Conservation (phyloP, 495 filamentous ascomycete species). For the Penicillium macrosclerotiorum region DNA sequence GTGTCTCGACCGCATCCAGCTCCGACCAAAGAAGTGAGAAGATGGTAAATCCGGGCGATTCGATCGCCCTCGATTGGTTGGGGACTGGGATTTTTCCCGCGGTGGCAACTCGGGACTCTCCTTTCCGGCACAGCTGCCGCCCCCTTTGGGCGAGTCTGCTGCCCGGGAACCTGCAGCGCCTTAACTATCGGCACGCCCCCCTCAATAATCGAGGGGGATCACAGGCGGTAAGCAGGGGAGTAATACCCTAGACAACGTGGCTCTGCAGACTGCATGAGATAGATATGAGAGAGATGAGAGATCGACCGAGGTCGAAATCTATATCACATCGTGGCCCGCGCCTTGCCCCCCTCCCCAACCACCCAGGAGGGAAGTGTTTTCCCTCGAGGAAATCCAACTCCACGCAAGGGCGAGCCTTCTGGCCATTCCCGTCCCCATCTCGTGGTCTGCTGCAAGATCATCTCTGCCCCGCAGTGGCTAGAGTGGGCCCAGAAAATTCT, state of each 20-base stretch:
- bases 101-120: constrained; percentile 25
- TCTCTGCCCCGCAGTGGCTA: constrained; percentile 29
- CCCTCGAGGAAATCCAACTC: too few relatives aligned
- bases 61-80: constrained; percentile 10
- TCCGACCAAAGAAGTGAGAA: background rate
- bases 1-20: constrained; percentile 5
- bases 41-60: background rate
- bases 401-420: constrained; percentile 11
- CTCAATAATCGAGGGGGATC: background rate
- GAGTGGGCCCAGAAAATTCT: constrained; percentile 11
- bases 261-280: constrained; percentile 24
- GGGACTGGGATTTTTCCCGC: constrained; percentile 11
- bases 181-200: background rate
- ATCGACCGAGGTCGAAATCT: constrained; percentile 4
- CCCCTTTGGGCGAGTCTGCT: background rate
- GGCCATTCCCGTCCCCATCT: constrained; percentile 6
- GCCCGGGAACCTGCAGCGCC: constrained; percentile 8
- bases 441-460: constrained; percentile 26
- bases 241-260: constrained; percentile 10
- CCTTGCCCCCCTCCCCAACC: background rate
- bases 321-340: constrained; percentile 6
- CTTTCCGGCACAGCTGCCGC: constrained; percentile 13
- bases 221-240: constrained; percentile 20
- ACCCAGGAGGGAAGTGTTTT: background rate
- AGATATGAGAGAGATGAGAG: constrained; percentile 29